Conservation (phyloP, 2,329 filamentous ascomycete species). For the Talaromyces amestolkiae region DNA sequence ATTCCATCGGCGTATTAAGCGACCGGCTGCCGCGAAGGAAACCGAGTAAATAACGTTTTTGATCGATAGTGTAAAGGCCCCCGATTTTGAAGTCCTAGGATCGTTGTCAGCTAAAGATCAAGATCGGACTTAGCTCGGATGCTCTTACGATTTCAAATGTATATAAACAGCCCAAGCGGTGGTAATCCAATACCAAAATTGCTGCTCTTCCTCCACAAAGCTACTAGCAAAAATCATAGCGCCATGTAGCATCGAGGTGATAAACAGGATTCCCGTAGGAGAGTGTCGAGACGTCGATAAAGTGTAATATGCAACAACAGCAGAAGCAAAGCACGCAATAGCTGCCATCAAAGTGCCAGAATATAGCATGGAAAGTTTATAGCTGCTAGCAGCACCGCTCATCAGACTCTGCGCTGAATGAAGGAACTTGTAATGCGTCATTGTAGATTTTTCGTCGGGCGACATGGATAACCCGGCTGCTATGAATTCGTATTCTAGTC, state of each 20-base stretch:
- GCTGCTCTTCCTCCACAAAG: constrained; percentile 96
- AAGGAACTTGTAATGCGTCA: constrained; percentile 56
- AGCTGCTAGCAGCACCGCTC: constrained; percentile 89
- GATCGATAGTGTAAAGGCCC: background rate
- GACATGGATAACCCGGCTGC: constrained; percentile 22
- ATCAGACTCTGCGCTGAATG: constrained; percentile 72
- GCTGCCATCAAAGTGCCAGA: constrained; percentile 38
- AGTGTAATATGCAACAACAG: constrained; percentile 30
- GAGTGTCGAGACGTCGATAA: constrained; percentile 23
- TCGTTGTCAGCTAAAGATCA: background rate
- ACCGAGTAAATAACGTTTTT: constrained; percentile 29
- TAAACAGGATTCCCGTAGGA: constrained; percentile 42
- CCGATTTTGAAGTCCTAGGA: background rate
- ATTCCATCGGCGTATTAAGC: constrained; percentile 79
- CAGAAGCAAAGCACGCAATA: constrained; percentile 44
- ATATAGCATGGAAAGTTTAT: constrained; percentile 61
- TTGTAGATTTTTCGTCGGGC: constrained; percentile 25
- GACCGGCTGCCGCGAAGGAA: constrained; percentile 59
- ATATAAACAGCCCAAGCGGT: constrained; percentile 50
- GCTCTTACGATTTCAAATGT: constrained; percentile 37
- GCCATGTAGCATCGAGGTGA: constrained; percentile 64
- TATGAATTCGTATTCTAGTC: constrained; percentile 70
- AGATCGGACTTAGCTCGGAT: background rate
- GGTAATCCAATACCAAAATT: constrained; percentile 94
- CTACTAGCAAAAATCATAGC: constrained; percentile 97